Conservation (phyloP, 345 rosid genomes). For the Toxicodendron radicans region DNA sequence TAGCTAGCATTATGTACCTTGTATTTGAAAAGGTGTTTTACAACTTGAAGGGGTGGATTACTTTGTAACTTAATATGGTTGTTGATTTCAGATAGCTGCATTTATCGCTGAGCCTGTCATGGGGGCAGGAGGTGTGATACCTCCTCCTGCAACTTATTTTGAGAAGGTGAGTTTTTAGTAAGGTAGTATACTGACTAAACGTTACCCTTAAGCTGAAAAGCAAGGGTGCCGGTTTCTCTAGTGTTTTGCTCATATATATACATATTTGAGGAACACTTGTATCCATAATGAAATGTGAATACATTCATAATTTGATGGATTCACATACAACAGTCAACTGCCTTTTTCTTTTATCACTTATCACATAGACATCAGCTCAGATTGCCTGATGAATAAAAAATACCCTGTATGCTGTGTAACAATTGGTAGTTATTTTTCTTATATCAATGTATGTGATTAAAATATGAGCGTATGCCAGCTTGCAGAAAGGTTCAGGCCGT, state of each 20-base stretch:
- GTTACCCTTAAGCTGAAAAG: neutral
- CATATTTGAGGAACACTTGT: neutral
- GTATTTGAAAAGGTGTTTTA: conserved; percentile 3
- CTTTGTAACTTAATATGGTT: conserved; percentile 19
- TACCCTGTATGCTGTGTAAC: neutral
- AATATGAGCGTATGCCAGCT: neutral
- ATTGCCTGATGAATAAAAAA: neutral
- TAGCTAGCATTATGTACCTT: conserved; percentile 10
- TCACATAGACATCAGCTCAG: neutral
- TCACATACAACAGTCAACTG: neutral
- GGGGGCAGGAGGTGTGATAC: conserved; percentile 99
- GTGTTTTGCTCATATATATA: neutral
- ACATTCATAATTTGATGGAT: neutral
- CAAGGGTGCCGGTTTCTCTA: neutral
- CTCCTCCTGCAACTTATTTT: conserved; percentile 92
- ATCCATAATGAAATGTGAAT: neutral
- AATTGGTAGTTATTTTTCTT: neutral
- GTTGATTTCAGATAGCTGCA: conserved; percentile 73
- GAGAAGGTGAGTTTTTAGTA: conserved; percentile 60
- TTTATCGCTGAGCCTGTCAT: conserved; percentile 96
- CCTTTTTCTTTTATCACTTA: neutral
- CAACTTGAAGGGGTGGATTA: neutral
- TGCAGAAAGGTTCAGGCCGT: neutral
- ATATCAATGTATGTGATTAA: neutral
- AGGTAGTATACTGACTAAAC: neutral